Percentiles rank a stretch among this genome's conserved stretches.
Evolutionary conservation across 768 basidiomycete species (phyloP).

Genomic region (Psilocybe cyanescens): DNA sequence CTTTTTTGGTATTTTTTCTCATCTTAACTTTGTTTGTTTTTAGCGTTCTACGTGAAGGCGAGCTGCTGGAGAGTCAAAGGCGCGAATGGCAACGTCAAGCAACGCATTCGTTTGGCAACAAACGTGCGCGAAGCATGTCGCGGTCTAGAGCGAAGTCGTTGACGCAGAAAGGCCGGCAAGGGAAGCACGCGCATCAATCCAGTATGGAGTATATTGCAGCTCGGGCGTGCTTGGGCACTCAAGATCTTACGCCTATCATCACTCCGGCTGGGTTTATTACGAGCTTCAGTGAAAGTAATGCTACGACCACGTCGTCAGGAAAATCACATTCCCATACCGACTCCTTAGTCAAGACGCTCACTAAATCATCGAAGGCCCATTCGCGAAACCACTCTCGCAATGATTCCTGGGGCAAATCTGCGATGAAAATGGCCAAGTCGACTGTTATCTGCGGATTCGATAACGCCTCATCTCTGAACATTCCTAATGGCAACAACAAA

Average conservation of each 20-base stretch:
- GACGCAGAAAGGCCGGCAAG: slow-evolving; percentile 36
- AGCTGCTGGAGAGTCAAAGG: slow-evolving; percentile 63
- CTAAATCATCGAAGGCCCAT: slow-evolving; percentile 38
- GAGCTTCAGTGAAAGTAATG: slow-evolving; percentile 23
- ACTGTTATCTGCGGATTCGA: slow-evolving; percentile 31
- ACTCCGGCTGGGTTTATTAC: slow-evolving; percentile 20
- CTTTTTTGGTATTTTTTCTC: neutral
- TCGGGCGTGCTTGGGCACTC: slow-evolving; percentile 68
- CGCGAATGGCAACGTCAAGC: slow-evolving; percentile 71
- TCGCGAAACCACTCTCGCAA: slow-evolving; percentile 43
- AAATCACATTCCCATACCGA: slow-evolving; percentile 39
- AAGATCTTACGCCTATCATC: slow-evolving; percentile 53
- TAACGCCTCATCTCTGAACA: slow-evolving; percentile 1
- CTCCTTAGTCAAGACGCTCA: slow-evolving; percentile 38
- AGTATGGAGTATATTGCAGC: slow-evolving; percentile 67
- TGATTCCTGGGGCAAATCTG: slow-evolving; percentile 47
- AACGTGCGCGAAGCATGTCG: slow-evolving; percentile 61
- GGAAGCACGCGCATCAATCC: slow-evolving; percentile 27
- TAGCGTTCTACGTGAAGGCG: slow-evolving; percentile 72
- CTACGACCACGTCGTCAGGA: slow-evolving; percentile 12
- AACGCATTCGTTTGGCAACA: slow-evolving; percentile 64
- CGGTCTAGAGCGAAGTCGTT: slow-evolving; percentile 66
- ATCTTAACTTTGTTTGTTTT: neutral
- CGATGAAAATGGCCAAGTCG: slow-evolving; percentile 42
- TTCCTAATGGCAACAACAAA: slow-evolving; percentile 17